These are phyloP conservation scores for Aureobasidium namibiae DNA, from an alignment of 2,329 filamentous ascomycete genomes.

Conservation along the genomic window DNA sequence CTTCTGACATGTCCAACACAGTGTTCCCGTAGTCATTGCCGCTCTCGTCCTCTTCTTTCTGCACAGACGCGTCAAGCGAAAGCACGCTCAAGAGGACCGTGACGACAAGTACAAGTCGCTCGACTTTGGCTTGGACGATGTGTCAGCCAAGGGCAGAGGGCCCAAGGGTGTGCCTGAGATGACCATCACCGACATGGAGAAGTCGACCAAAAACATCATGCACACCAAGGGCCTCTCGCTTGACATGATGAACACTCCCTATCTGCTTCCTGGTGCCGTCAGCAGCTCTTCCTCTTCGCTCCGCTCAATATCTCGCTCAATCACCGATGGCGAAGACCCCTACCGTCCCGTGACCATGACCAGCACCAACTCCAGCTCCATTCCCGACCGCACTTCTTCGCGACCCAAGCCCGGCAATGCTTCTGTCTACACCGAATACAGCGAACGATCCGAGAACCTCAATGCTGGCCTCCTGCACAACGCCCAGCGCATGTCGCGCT, in stretches of 20 bases:
- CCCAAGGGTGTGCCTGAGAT: constrained; percentile 40
- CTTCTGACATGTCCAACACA: constrained; percentile 30
- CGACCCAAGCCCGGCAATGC: constrained; percentile 29
- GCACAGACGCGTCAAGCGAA: constrained; percentile 68
- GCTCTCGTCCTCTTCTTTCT: constrained; percentile 63
- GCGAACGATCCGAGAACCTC: constrained; percentile 38
- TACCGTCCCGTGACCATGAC: constrained; percentile 62
- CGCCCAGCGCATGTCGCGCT: constrained; percentile 50
- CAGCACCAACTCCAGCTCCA: constrained; percentile 36
- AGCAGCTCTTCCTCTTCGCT: constrained; percentile 78
- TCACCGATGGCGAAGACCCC: constrained; percentile 71
- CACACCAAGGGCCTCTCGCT: constrained; percentile 46
- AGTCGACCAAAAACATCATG: constrained; percentile 23
- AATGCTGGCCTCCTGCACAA: constrained; percentile 46
- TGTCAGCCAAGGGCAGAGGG: constrained; percentile 30
- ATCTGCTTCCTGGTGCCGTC: constrained; percentile 78
- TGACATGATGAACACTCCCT: constrained; percentile 72
- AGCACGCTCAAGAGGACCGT: constrained; percentile 66
- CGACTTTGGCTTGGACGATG: constrained; percentile 74
- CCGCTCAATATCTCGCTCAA: constrained; percentile 70
- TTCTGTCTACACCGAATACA: constrained; percentile 46
- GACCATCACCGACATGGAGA: constrained; percentile 49
- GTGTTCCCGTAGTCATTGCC: constrained; percentile 66
- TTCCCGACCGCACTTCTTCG: constrained; percentile 17
- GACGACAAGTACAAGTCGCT: constrained; percentile 83